Conservation (phyloP, 208 protist genomes). For the Leishmania guyanensis region DNA sequence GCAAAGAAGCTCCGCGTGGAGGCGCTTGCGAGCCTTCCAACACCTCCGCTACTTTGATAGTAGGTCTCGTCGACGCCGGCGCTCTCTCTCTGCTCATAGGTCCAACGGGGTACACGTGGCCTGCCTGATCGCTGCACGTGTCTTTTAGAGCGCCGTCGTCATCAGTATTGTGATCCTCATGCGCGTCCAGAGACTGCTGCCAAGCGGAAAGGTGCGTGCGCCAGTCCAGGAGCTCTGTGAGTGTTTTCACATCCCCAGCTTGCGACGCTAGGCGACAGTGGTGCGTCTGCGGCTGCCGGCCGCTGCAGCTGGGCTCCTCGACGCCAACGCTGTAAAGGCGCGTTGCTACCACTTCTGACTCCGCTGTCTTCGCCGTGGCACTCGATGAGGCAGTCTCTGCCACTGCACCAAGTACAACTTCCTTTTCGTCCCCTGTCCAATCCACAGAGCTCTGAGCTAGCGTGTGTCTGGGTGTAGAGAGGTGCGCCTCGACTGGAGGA, state of each 20-base stretch:
- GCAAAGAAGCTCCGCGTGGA: neutral
- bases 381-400: neutral
- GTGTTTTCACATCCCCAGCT: slow-evolving; percentile 11
- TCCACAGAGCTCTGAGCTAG: neutral
- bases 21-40: neutral
- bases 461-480: neutral
- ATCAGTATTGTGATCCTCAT: neutral
- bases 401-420: neutral
- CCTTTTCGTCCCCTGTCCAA: neutral
- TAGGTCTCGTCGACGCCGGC: neutral
- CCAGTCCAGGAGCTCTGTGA: slow-evolving; percentile 15
- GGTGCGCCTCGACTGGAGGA: neutral
- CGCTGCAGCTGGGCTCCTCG: neutral
- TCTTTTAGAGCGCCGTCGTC: neutral
- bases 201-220: slow-evolving; percentile 16
- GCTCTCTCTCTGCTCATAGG: neutral
- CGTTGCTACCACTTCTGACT: neutral
- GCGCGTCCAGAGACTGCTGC: neutral
- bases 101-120: neutral
- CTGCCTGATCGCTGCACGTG: neutral
- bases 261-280: neutral
- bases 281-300: neutral
- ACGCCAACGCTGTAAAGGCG: neutral
- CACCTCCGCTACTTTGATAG: neutral
- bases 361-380: neutral